phyloP scores from a whole-genome alignment of 2,329 filamentous ascomycete species.

The Ophiostoma angusticollis region DNA sequence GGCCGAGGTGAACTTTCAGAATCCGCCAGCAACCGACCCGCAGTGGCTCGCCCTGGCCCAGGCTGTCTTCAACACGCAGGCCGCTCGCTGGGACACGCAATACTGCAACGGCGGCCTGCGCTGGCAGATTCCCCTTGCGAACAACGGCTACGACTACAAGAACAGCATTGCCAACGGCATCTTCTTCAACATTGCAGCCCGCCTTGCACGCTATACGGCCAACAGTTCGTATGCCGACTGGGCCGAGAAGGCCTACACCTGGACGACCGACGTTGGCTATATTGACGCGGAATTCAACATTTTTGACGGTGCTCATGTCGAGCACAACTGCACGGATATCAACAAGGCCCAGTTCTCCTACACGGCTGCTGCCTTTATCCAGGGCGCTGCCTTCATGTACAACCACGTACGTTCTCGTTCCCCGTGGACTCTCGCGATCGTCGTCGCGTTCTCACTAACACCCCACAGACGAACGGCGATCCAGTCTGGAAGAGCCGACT shows the following conservation, averaged over 20 bases:
- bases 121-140: constrained; percentile 54
- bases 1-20: constrained; percentile 39
- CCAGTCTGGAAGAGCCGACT: constrained; percentile 40
- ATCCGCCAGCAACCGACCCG: constrained; percentile 27
- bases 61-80: constrained; percentile 42
- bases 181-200: constrained; percentile 53
- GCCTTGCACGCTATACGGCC: constrained; percentile 57
- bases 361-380: constrained; percentile 47
- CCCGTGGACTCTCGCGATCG: not conserved
- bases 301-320: constrained; percentile 49
- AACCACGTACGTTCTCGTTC: constrained; percentile 36
- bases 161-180: constrained; percentile 48
- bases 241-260: constrained; percentile 50
- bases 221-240: constrained; percentile 52
- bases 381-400: constrained; percentile 57
- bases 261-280: constrained; percentile 41
- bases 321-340: constrained; percentile 45
- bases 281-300: constrained; percentile 46
- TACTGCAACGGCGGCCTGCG: constrained; percentile 50
- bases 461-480: constrained; percentile 36
- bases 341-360: constrained; percentile 55
- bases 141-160: constrained; percentile 57
- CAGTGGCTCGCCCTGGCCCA: constrained; percentile 43
- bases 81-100: constrained; percentile 46
- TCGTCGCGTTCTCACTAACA: not conserved